Evolutionary conservation across 495 filamentous ascomycete genomes (phyloP), one percentile per base, ranked within the genome.

Genomic region (Lindgomyces ingoldianus): DNA sequence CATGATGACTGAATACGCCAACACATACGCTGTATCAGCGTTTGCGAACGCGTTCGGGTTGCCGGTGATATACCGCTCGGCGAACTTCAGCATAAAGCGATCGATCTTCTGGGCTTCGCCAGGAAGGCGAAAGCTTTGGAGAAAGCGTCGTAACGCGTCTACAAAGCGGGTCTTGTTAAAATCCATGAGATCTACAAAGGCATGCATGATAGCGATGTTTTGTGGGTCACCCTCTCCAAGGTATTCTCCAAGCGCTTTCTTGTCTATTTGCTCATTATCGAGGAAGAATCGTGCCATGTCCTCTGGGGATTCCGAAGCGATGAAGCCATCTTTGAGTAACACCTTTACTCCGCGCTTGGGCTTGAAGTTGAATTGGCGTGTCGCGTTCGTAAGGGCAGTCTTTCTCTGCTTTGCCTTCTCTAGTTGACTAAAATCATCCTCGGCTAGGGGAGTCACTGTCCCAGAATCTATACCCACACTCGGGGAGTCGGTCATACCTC

Each of bases 101-200:
- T 99, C 94, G 66, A 99, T 99, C 79, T 99, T 99, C 74, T 99
- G 94, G 0, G 93, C 93, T 75, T 99, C 94, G 46, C 94, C 94
- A 0, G 94, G 94, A 11, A 99, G 78, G 29, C 94, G 89, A 80
- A 99, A 99, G 48, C 90, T 88, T 75, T 99, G 94, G 14, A 99
- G 79, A 71, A 98, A 99, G 53, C 89, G 84, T 25, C 94, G 85
- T 12, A 99, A 79, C 21, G 94, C 87, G 77, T 96, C 94, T 12
- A 96, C 93, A 64, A 99, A 99, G 10, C 92, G 89, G 49, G 89
- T 89, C 73, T 90, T 90, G n/a, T 84, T 81, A 62, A 99, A 99
- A 44, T 97, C 90, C 93, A 99, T 98, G 22, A 76, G 74, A 62
- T 99, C 93, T 2, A 99, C 93, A 70, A 98, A 99, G 6, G 92